phyloP scores from a whole-genome alignment of 2,329 filamentous ascomycete species.

The Fonsecaea nubica region DNA sequence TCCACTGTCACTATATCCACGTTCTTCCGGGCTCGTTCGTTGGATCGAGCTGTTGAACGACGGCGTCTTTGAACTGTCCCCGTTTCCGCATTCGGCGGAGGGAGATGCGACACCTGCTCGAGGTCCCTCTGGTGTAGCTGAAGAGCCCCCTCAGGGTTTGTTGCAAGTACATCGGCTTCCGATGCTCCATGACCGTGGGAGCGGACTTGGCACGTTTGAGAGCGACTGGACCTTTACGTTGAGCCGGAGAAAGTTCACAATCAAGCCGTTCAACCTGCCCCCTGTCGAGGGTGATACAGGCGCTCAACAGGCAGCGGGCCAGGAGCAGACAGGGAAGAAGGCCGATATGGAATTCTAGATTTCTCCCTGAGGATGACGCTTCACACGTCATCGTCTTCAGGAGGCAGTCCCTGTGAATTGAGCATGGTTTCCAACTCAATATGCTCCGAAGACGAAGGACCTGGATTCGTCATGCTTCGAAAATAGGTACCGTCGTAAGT shows the following conservation, averaged over 20 bases:
- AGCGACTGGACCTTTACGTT: constrained; percentile 92
- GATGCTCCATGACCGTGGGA: constrained; percentile 85
- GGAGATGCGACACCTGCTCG: constrained; percentile 43
- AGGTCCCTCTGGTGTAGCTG: constrained; percentile 57
- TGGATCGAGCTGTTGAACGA: constrained; percentile 88
- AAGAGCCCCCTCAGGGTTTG: constrained; percentile 84
- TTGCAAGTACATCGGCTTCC: constrained; percentile 83
- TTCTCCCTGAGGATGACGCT: not conserved
- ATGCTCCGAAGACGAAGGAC: constrained; percentile 64
- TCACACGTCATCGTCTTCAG: constrained; percentile 34
- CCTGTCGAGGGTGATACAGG: constrained; percentile 78
- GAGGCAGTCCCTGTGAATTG: constrained; percentile 49
- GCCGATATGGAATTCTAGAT: constrained; percentile 76
- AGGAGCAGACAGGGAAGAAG: constrained; percentile 62
- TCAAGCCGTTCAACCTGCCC: constrained; percentile 87
- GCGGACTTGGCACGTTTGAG: constrained; percentile 71
- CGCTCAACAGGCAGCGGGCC: constrained; percentile 59
- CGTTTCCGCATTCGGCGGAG: constrained; percentile 68
- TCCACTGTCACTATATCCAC: constrained; percentile 79
- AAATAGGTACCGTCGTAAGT: constrained; percentile 64
- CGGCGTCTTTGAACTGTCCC: constrained; percentile 82
- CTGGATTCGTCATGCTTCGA: constrained; percentile 61
- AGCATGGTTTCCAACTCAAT: constrained; percentile 69
- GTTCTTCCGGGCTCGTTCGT: constrained; percentile 74
- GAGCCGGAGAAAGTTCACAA: constrained; percentile 80